Conservation (phyloP, 306 rosid genomes). For the Casuarina cunninghamiana region DNA sequence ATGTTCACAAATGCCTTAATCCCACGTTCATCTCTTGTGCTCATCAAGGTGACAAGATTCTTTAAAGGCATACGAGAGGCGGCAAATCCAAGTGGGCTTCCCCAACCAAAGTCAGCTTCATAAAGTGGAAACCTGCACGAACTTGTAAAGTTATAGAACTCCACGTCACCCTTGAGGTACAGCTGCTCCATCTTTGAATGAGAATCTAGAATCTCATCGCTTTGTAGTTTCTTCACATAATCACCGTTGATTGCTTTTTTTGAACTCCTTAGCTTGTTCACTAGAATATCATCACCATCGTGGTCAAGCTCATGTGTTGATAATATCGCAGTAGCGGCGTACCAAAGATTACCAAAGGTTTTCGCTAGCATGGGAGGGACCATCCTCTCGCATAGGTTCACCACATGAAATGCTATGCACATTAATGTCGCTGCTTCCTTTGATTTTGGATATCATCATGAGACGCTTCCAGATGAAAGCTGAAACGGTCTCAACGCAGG, state of each 20-base stretch:
- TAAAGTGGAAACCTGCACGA: slow-evolving; percentile 2
- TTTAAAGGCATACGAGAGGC: neutral
- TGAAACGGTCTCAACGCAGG: slow-evolving; percentile 3
- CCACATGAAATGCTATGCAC: slow-evolving; percentile 7
- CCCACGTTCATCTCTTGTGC: neutral
- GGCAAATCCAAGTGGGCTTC: neutral
- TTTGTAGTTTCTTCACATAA: slow-evolving; percentile 3
- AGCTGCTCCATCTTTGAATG: neutral
- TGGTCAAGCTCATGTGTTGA: neutral
- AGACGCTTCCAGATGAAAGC: slow-evolving; percentile 23
- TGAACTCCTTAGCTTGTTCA: neutral
- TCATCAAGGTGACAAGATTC: neutral
- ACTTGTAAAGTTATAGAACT: slow-evolving; percentile 11
- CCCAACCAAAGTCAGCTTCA: neutral
- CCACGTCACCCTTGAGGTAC: neutral
- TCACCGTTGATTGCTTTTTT: neutral
- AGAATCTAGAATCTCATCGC: neutral
- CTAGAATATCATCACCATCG: neutral
- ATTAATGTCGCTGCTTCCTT: too few relatives aligned
- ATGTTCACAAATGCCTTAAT: slow-evolving; percentile 1
- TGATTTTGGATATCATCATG: neutral
- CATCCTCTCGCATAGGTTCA: slow-evolving; percentile 19
- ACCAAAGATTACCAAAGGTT: slow-evolving; percentile 10
- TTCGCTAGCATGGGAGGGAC: neutral
- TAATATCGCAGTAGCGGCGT: neutral